Evolutionary conservation across 805 yeast genomes (phyloP), one percentile per base, ranked within the genome.

Genomic region (Saccharomycopsis selenospora): DNA sequence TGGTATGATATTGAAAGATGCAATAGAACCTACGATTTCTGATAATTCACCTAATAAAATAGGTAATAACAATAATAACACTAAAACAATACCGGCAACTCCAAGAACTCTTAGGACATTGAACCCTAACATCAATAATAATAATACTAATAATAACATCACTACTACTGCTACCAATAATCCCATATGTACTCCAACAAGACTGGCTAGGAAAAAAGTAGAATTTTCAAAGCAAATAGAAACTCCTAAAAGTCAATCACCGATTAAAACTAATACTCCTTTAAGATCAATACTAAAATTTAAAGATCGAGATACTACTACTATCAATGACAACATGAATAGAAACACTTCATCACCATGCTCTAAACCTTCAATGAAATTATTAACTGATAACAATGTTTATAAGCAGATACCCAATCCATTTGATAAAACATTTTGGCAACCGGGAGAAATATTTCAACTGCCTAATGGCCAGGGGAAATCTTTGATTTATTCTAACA

Each of bases 371-470:
- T 33, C 17, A 14, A 14, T 14, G 10, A 14, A 33, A 17, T 14
- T 20, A 10, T 14, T 14, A 7, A 27, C 29, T 11, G 11, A 7
- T 10, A 25, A n/a, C 13, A 36, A 13, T 14, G 10, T 25, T 23
- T 5, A 6, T n/a, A 40, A 29, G n/a, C 22, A 14, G 41, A n/a
- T 38, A 27, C 25, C 24, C 14, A 40, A 45, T 18, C 43, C 43
- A n/a, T 36, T 13, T 23, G 40, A 33, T 18, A 17, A 22, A 14
- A 49, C 43, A 2, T 46, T 30, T 18, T 51, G 55, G 55, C 55
- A 43, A 40, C 48, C 47, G 8, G 55, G 55, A 3, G 33, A 20
- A 8, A 46, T 52, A 25, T 36, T 42, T 3, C 51, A 50, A 23
- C 28, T 36, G 38, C 4, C n/a, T 10, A 33, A 33, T n/a, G 36